Evolutionary conservation across 139 green algal species (phyloP), one percentile per base, ranked within the genome.

Genomic region (Coccomyxa sp.): DNA sequence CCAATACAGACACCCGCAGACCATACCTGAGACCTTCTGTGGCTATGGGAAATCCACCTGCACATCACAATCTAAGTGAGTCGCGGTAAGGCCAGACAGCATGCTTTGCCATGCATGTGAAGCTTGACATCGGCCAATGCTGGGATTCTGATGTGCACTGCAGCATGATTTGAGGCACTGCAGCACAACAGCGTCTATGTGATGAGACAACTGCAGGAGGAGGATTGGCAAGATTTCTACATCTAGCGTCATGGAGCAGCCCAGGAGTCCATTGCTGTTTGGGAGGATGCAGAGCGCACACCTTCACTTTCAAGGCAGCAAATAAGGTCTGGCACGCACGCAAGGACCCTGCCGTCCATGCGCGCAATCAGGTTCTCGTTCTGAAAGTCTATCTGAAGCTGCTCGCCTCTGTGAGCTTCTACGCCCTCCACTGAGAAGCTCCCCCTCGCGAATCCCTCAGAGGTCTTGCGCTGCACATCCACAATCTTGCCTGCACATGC

Each of bases 21-120:
- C 82, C 85, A 34, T 87, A 89, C 0, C 85, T 73, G 36, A 86
- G n/a, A 2, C 85, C 82, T 40, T 89, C 85, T 12, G 82, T 89
- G 0, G 70, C 74, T 5, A 87, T 29, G 8, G 85, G 71, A 18
- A 54, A 39, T 14, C 79, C 84, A 35, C 35, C 84, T 83, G 73
- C 76, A 71, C 22, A 35, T 41, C 10, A 27, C 40, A 78, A 40
- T 64, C 18, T 22, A 64, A 22, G 50, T 7, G 5, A 7, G 22
- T 5, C 27, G 50, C 50, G 2, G 27, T 31, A 64, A 64, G 50
- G 50, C 50, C 22, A 64, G 2, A 22, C 22, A 1, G 5, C 50
- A 5, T 22, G 5, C 50, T 31, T 7, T 64, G n/a, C n/a, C 27
- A 64, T 64, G 50, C 27, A 3, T 7, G 5, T 6, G 50, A 31